Percentiles rank a stretch among this genome's conserved stretches.
Evolutionary conservation across 1,284 basidiomycete species (phyloP).

Genomic region (Microbotryum silenes-acaulis): DNA sequence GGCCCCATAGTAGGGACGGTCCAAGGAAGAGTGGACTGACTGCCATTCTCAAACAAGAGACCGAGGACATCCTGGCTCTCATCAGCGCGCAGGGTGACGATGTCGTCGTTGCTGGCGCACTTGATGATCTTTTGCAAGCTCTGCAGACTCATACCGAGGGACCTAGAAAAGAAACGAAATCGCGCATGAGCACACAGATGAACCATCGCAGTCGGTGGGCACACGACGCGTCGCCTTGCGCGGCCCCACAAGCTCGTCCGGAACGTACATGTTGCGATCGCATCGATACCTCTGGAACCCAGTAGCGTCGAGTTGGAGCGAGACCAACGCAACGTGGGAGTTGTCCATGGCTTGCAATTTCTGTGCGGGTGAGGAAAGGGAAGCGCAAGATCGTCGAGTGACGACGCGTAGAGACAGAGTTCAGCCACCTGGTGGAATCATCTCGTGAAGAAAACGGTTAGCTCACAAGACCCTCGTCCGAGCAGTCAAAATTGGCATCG

Average conservation of each 20-base stretch:
- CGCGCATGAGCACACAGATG: background rate
- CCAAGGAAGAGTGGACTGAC: constrained; percentile 47
- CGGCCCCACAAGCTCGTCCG: background rate
- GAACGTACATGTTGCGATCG: constrained; percentile 70
- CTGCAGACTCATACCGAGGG: constrained; percentile 50
- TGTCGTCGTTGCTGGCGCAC: constrained; percentile 94
- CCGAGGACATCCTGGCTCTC: constrained; percentile 88
- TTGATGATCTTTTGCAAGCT: constrained; percentile 93
- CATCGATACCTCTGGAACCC: constrained; percentile 88
- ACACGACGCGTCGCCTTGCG: background rate
- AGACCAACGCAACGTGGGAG: constrained; percentile 94
- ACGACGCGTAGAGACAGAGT: background rate
- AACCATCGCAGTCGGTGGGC: background rate
- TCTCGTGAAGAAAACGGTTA: background rate
- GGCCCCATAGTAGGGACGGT: background rate
- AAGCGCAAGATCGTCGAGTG: constrained; percentile 3
- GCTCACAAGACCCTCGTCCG: constrained; percentile 85
- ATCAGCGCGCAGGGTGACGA: constrained; percentile 80
- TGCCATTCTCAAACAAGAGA: constrained; percentile 83
- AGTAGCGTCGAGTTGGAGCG: constrained; percentile 64
- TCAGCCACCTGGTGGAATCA: too few relatives aligned
- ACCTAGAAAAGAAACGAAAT: constrained; percentile 11
- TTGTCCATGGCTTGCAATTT: constrained; percentile 99
- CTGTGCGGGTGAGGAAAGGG: constrained; percentile 39
- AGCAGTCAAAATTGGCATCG: constrained; percentile 97